Evolutionary conservation across 1,284 basidiomycete species (phyloP).

Genomic region (Phlebopus sp.): DNA sequence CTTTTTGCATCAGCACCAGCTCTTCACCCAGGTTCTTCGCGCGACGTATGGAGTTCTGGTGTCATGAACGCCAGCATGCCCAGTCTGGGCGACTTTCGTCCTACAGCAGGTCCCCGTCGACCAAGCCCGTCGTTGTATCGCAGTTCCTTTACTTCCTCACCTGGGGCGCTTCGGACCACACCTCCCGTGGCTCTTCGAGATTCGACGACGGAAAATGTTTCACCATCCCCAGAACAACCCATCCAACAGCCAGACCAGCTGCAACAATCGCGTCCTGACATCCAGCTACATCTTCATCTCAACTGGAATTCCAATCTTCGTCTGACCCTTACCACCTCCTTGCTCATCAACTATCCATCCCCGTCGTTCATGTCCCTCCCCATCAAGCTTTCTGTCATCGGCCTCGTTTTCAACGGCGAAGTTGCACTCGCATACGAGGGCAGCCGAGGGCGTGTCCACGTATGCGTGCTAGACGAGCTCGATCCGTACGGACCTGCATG

Average conservation of each 20-base stretch:
- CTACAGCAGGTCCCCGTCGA: constrained; percentile 21
- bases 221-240: constrained; percentile 11
- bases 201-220: constrained; percentile 12
- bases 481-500: constrained; percentile 75
- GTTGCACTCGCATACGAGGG: constrained; percentile 91
- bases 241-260: constrained; percentile 6
- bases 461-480: constrained; percentile 85
- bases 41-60: constrained; percentile 50
- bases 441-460: constrained; percentile 73
- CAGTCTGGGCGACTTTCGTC: constrained; percentile 37
- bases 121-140: constrained; percentile 38
- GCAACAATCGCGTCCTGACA: constrained; percentile 51
- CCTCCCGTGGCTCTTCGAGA: constrained; percentile 16
- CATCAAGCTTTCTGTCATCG: constrained; percentile 87
- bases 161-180: constrained; percentile 20
- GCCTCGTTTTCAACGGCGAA: constrained; percentile 84
- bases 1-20: constrained; percentile 57
- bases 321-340: constrained; percentile 84
- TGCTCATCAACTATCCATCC: constrained; percentile 95
- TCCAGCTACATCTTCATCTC: constrained; percentile 74
- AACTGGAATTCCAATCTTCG: constrained; percentile 78
- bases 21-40: constrained; percentile 37
- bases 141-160: constrained; percentile 39
- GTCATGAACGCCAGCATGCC: constrained; percentile 29
- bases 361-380: constrained; percentile 95